Evolutionary conservation across 2,329 filamentous ascomycete species (phyloP).

Genomic region (Pyricularia sp.): DNA sequence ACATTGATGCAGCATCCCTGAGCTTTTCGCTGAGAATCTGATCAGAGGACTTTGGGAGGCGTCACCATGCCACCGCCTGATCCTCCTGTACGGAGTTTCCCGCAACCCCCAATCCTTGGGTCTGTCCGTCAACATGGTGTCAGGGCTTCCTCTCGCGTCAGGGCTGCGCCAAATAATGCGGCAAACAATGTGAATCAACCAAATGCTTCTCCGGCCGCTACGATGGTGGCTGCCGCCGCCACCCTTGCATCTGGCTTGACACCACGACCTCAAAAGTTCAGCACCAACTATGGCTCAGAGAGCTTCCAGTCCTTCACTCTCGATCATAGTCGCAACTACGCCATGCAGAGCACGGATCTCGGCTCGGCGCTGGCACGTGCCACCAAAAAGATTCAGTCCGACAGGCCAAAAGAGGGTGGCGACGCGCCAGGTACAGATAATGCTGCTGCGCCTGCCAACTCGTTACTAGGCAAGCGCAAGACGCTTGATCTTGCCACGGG

Average conservation of each 20-base stretch:
- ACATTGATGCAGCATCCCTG: not conserved
- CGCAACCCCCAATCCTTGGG: slow-evolving; percentile 2
- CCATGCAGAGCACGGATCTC: slow-evolving; percentile 12
- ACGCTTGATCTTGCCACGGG: not conserved
- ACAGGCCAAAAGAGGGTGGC: slow-evolving; percentile 8
- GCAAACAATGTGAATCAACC: not conserved
- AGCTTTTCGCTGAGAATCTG: not conserved
- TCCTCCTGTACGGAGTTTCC: not conserved
- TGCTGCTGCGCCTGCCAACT: not conserved
- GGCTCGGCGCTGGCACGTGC: slow-evolving; percentile 12
- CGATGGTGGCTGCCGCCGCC: not conserved
- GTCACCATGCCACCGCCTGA: not conserved
- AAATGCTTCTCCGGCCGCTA: not conserved
- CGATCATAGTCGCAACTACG: not conserved
- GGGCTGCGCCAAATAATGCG: not conserved
- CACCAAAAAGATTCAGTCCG: slow-evolving; percentile 12
- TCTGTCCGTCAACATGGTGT: not conserved
- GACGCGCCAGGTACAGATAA: not conserved
- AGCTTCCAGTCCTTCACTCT: not conserved
- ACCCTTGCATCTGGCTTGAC: slow-evolving; percentile 1
- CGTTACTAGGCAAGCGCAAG: not conserved
- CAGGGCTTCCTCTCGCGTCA: not conserved
- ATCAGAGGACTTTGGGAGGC: not conserved
- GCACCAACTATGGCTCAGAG: slow-evolving; percentile 4
- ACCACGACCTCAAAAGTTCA: slow-evolving; percentile 2